These are phyloP conservation scores for Thamnidium elegans DNA, from an alignment of 192 early-diverging fungal species.

Conservation along the genomic window DNA sequence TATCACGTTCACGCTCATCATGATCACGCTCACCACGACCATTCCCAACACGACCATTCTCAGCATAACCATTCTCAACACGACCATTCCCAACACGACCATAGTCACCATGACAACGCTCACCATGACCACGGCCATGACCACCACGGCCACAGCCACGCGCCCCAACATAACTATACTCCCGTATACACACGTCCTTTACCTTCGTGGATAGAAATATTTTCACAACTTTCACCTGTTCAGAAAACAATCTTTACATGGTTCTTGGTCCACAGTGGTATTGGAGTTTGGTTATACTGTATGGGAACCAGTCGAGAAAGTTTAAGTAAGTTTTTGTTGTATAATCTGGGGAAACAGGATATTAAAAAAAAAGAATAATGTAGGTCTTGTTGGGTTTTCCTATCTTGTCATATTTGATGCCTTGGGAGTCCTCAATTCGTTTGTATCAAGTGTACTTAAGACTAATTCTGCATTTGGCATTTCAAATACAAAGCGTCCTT, in stretches of 20 bases:
- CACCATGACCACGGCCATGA: slow-evolving; percentile 27
- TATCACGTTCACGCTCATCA: slow-evolving; percentile 18
- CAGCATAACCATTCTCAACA: background rate
- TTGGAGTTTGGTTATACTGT: slow-evolving; percentile 44
- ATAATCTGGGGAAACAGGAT: background rate
- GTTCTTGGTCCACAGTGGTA: slow-evolving; percentile 40
- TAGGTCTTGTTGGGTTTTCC: slow-evolving; percentile 46
- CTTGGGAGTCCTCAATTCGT: slow-evolving; percentile 52
- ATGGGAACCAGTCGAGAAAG: slow-evolving; percentile 42
- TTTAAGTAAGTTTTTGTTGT: slow-evolving; percentile 38
- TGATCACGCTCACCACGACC: slow-evolving; percentile 21
- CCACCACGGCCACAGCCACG: slow-evolving; percentile 5
- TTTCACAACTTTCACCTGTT: slow-evolving; percentile 37
- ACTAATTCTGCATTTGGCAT: slow-evolving; percentile 37
- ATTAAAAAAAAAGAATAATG: background rate
- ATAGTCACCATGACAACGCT: slow-evolving; percentile 12
- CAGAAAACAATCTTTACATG: slow-evolving; percentile 59
- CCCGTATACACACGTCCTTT: slow-evolving; percentile 30
- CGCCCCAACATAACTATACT: slow-evolving; percentile 9
- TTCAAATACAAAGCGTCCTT: slow-evolving; percentile 52
- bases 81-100: slow-evolving; percentile 9
- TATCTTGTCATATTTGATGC: slow-evolving; percentile 58
- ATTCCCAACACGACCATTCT: slow-evolving; percentile 19
- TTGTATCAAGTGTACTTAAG: slow-evolving; percentile 48
- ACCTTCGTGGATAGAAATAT: slow-evolving; percentile 40